Percentiles rank a stretch among this genome's conserved stretches.
phyloP scores from a whole-genome alignment of 176 grass and related monocot genomes.

The Calamus simplicifolius region DNA sequence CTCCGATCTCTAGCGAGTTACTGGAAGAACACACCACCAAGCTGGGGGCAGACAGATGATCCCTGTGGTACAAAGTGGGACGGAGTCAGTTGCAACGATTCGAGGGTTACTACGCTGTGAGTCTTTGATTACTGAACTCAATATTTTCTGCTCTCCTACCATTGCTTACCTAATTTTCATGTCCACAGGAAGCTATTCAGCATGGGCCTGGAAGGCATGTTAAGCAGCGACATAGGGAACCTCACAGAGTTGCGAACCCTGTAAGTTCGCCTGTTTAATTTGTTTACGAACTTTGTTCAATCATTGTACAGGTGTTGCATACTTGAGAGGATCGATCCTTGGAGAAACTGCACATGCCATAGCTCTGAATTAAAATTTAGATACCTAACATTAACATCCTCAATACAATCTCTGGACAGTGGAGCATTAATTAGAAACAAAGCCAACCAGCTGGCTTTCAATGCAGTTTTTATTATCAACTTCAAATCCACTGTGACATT shows the following conservation, averaged over 20 bases:
- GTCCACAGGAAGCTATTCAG: constrained; percentile 37
- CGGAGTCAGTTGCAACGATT: constrained; percentile 25
- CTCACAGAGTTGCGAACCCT: constrained; percentile 32
- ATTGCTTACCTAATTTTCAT: constrained; percentile 1
- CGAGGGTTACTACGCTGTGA: constrained; percentile 30
- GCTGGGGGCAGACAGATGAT: constrained; percentile 31
- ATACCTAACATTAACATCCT: too few species aligned
- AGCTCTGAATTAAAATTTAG: too few species aligned
- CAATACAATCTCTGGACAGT: too few species aligned
- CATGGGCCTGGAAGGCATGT: constrained; percentile 30
- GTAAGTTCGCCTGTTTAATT: constrained; percentile 18
- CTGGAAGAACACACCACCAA: constrained; percentile 42
- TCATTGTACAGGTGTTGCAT: too few species aligned
- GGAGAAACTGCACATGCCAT: too few species aligned
- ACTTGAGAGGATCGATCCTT: too few species aligned
- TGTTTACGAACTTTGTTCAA: too few species aligned
- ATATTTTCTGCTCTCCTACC: background rate
- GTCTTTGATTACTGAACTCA: constrained; percentile 12
- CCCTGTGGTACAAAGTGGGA: constrained; percentile 34
- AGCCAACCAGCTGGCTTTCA: too few species aligned
- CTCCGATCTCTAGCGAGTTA: constrained; percentile 29
- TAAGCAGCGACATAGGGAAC: constrained; percentile 23
- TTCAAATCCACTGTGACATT: too few species aligned
- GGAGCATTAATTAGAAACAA: too few species aligned
- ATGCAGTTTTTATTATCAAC: too few species aligned